These are phyloP conservation scores for Floccularia luteovirens DNA, from an alignment of 768 basidiomycete species.

Conservation along the genomic window DNA sequence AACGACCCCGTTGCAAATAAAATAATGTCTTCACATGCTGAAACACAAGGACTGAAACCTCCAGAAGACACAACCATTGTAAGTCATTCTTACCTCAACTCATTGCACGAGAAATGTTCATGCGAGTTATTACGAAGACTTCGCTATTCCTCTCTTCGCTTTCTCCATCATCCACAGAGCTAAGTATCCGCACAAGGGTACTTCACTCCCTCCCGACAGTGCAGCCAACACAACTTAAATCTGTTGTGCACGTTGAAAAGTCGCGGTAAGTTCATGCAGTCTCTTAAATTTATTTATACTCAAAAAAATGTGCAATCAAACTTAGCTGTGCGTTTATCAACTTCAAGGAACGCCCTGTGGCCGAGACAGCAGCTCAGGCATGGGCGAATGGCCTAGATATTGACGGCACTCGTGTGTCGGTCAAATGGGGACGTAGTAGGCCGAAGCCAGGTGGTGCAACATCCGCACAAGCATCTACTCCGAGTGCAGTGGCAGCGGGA, in stretches of 20 bases:
- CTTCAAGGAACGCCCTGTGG: slow-evolving; percentile 75
- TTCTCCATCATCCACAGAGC: slow-evolving; percentile 62
- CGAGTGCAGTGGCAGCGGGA: slow-evolving; percentile 10
- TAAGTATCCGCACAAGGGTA: slow-evolving; percentile 66
- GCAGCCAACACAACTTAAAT: slow-evolving; percentile 63
- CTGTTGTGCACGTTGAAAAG: slow-evolving; percentile 80
- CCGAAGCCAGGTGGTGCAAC: slow-evolving; percentile 27
- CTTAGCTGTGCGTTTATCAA: slow-evolving; percentile 91
- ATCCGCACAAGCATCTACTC: slow-evolving; percentile 8
- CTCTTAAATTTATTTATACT: not conserved
- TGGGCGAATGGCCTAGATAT: slow-evolving; percentile 91
- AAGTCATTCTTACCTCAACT: slow-evolving; percentile 21
- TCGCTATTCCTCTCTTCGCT: slow-evolving; percentile 83
- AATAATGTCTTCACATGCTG: slow-evolving; percentile 77
- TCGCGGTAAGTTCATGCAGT: slow-evolving; percentile 40
- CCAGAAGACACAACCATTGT: slow-evolving; percentile 88
- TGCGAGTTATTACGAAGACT: slow-evolving; percentile 36
- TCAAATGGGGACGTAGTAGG: slow-evolving; percentile 88
- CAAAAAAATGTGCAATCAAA: not conserved
- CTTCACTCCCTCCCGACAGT: slow-evolving; percentile 58
- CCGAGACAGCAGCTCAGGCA: slow-evolving; percentile 82
- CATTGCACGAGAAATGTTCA: not conserved
- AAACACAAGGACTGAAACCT: slow-evolving; percentile 73
- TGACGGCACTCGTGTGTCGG: slow-evolving; percentile 60
- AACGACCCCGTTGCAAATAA: slow-evolving; percentile 94